Evolutionary conservation across 2,329 filamentous ascomycete genomes (phyloP).

Genomic region (Ophiocordyceps australis): DNA sequence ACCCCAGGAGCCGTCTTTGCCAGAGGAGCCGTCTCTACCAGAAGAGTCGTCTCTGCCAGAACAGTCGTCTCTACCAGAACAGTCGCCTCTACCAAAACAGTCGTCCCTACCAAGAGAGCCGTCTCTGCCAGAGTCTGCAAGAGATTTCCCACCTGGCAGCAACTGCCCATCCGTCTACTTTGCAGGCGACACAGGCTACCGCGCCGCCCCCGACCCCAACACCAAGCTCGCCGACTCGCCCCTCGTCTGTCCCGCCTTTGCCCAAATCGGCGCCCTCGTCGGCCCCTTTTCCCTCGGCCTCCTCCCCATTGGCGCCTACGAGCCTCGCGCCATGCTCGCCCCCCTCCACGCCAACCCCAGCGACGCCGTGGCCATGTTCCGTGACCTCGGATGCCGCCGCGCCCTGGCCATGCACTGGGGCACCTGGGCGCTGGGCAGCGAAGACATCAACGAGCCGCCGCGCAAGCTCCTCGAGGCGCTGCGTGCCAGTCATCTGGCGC

Average conservation of each 20-base stretch:
- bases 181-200: constrained; percentile 70
- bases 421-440: constrained; percentile 61
- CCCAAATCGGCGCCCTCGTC: constrained; percentile 52
- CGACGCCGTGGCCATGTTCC: constrained; percentile 69
- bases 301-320: constrained; percentile 75
- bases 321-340: constrained; percentile 50
- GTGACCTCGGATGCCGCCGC: constrained; percentile 54
- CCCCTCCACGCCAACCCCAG: constrained; percentile 64
- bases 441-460: constrained; percentile 66
- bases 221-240: constrained; percentile 47
- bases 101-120: too few species aligned
- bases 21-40: too few species aligned
- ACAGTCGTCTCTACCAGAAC: too few species aligned
- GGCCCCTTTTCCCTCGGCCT: constrained; percentile 74
- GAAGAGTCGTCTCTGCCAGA: too few species aligned
- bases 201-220: constrained; percentile 45
- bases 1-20: too few species aligned
- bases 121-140: too few species aligned
- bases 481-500: constrained; percentile 39
- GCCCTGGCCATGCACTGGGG: constrained; percentile 80
- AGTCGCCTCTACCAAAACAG: too few species aligned
- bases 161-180: constrained; percentile 43
- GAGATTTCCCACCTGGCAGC: constrained; percentile 18
- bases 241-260: constrained; percentile 61
- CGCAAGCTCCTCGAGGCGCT: constrained; percentile 49